Evolutionary conservation across 768 basidiomycete genomes (phyloP).

Genomic region (Tephrocybe sp.): DNA sequence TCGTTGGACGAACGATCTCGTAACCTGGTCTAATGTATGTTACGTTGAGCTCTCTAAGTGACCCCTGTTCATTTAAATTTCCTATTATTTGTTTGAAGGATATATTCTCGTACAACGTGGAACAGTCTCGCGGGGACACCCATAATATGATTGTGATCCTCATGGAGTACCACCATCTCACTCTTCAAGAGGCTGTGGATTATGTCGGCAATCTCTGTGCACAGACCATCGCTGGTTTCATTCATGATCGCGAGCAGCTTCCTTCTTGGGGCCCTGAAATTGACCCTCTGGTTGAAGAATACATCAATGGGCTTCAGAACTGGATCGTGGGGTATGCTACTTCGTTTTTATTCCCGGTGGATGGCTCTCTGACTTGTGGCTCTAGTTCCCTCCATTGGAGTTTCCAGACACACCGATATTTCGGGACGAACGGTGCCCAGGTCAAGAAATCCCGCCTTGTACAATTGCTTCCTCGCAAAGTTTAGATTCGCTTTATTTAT

Average conservation of each 20-base stretch:
- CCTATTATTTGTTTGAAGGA: conserved; percentile 44
- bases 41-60: neutral
- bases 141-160: conserved; percentile 76
- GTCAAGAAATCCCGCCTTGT: conserved; percentile 57
- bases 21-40: conserved; percentile 82
- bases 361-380: conserved; percentile 6
- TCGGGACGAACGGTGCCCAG: conserved; percentile 53
- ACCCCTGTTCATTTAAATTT: conserved; percentile 6
- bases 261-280: conserved; percentile 66
- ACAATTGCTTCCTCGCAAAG: conserved; percentile 42
- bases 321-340: conserved; percentile 65
- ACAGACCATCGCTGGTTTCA: conserved; percentile 53
- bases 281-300: conserved; percentile 56
- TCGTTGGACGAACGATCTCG: conserved; percentile 73
- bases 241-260: conserved; percentile 42
- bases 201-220: conserved; percentile 63
- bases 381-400: conserved; percentile 66
- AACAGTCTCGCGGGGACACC: conserved; percentile 67
- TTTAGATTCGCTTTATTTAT: neutral
- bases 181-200: conserved; percentile 63
- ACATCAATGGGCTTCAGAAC: conserved; percentile 63
- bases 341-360: neutral
- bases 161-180: conserved; percentile 58
- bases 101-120: conserved; percentile 75
- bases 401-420: conserved; percentile 69